phyloP scores from a whole-genome alignment of 495 filamentous ascomycete species.

The Aspergillus nidulans region DNA sequence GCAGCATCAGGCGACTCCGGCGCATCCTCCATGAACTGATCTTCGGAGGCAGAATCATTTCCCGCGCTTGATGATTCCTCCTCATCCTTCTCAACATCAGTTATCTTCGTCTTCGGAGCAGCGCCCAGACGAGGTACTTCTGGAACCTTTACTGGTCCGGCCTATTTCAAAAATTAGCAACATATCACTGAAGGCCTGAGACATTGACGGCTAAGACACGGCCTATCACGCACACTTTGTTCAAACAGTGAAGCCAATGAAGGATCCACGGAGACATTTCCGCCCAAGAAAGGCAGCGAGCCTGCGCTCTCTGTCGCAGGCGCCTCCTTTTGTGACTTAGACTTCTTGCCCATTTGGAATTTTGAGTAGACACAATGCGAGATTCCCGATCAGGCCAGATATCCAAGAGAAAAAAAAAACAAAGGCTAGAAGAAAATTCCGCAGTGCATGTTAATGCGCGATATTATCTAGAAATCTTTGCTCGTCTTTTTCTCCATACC shows the following conservation, averaged over 20 bases:
- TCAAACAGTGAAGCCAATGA: constrained; percentile 74
- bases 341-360: constrained; percentile 41
- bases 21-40: constrained; percentile 43
- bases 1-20: constrained; percentile 30
- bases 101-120: constrained; percentile 7
- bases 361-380: neutral
- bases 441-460: no score
- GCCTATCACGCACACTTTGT: constrained; percentile 59
- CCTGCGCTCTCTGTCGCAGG: constrained; percentile 9
- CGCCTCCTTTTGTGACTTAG: constrained; percentile 31
- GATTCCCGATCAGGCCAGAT: no score
- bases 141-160: constrained; percentile 62
- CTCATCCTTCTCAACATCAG: constrained; percentile 23
- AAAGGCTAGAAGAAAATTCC: neutral
- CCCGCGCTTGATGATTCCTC: constrained; percentile 30
- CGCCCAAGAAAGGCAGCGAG: constrained; percentile 33
- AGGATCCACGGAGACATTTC: constrained; percentile 59
- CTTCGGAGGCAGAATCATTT: constrained; percentile 35
- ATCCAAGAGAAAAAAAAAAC: neutral
- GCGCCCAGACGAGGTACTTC: constrained; percentile 42
- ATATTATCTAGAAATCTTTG: constrained; percentile 19
- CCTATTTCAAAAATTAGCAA: constrained; percentile 38
- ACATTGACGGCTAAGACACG: constrained; percentile 3
- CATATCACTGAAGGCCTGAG: neutral
- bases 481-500: constrained; percentile 25